Evolutionary conservation across 768 basidiomycete genomes (phyloP).

Genomic region (Leccinum boreale): DNA sequence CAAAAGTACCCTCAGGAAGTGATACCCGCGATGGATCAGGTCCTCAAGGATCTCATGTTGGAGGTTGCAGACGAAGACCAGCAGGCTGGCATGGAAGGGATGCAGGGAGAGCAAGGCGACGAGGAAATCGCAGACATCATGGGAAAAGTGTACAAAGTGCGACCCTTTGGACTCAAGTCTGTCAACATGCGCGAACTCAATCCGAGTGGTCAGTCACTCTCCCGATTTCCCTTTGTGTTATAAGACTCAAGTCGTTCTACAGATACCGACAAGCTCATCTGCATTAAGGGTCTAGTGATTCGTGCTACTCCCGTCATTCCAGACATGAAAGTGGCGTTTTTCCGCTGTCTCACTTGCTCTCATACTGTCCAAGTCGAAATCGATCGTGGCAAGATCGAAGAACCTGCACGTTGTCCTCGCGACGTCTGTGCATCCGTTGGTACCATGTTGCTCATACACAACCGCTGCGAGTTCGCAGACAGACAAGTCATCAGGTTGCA

Average conservation of each 20-base stretch:
- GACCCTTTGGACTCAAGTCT: conserved; percentile 80
- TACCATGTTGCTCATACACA: conserved; percentile 94
- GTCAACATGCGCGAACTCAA: conserved; percentile 96
- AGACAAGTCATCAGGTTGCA: conserved; percentile 93
- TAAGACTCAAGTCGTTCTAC: conserved; percentile 1
- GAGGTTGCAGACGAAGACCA: conserved; percentile 83
- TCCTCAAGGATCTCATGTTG: conserved; percentile 89
- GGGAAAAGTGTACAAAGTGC: conserved; percentile 84
- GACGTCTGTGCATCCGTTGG: conserved; percentile 88
- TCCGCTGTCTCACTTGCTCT: conserved; percentile 92
- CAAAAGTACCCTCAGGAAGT: conserved; percentile 96
- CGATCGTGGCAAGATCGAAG: conserved; percentile 95
- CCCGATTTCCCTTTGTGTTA: background rate
- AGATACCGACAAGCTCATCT: conserved; percentile 98
- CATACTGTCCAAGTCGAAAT: conserved; percentile 98
- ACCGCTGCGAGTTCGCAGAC: conserved; percentile 95
- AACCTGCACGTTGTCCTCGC: conserved; percentile 87
- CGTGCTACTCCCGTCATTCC: conserved; percentile 97
- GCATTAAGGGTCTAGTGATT: conserved; percentile 95
- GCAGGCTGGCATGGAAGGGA: conserved; percentile 64
- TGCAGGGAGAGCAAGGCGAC: conserved; percentile 72
- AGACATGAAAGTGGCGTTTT: conserved; percentile 99
- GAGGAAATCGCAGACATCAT: conserved; percentile 89
- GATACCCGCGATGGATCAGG: conserved; percentile 95
- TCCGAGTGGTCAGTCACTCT: conserved; percentile 64